Conservation (phyloP, 352 stramenopile species). For the Globisporangium solare region DNA sequence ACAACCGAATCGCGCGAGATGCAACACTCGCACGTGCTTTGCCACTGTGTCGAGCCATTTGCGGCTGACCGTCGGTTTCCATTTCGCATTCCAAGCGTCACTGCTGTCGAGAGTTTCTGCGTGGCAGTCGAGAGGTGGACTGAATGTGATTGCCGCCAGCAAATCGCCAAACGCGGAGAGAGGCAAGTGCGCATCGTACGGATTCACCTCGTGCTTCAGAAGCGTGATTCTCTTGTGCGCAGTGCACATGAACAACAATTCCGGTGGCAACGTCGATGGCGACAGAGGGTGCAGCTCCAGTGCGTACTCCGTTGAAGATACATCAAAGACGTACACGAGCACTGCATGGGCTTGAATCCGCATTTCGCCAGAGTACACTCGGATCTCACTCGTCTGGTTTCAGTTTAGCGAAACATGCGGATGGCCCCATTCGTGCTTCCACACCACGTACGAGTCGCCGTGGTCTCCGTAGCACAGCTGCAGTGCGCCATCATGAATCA, state of each 20-base stretch:
- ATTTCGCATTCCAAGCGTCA: neutral
- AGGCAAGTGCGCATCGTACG: constrained; percentile 39
- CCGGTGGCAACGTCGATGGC: neutral
- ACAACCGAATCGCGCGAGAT: constrained; percentile 34
- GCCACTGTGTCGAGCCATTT: constrained; percentile 34
- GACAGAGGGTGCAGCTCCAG: constrained; percentile 12
- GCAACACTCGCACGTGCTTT: constrained; percentile 45
- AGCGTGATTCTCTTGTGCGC: constrained; percentile 14
- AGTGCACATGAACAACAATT: neutral
- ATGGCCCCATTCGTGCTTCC: constrained; percentile 18
- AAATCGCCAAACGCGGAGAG: constrained; percentile 40
- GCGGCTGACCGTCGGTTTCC: constrained; percentile 18
- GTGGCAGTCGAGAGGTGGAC: neutral
- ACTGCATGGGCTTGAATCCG: constrained; percentile 10
- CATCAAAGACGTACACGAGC: constrained; percentile 26
- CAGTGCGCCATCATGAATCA: constrained; percentile 28
- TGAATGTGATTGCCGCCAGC: constrained; percentile 21
- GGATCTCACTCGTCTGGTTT: neutral
- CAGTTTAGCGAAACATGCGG: neutral
- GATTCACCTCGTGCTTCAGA: constrained; percentile 44
- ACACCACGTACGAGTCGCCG: constrained; percentile 22
- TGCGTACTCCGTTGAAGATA: constrained; percentile 19
- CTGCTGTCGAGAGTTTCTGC: neutral
- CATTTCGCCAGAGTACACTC: constrained; percentile 38
- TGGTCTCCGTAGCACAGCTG: constrained; percentile 13